Conservation (phyloP, 768 basidiomycete genomes). For the Naganishia onofrii region DNA sequence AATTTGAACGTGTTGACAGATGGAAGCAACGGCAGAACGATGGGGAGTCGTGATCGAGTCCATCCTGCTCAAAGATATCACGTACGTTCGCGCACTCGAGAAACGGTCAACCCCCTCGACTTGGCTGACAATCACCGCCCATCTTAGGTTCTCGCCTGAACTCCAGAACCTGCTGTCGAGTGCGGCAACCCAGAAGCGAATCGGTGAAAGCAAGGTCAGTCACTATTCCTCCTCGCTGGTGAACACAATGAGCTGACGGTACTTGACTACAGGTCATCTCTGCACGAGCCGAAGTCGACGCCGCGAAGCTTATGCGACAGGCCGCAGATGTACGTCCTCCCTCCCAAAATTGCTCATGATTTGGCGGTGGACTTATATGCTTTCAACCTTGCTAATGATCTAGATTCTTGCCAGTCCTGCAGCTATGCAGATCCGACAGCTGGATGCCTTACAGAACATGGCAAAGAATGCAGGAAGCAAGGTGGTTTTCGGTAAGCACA, state of each 20-base stretch:
- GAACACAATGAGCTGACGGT: conserved; percentile 24
- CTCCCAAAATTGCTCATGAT: not conserved
- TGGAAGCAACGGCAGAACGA: conserved; percentile 57
- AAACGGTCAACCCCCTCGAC: too few relatives aligned
- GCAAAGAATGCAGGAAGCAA: conserved; percentile 83
- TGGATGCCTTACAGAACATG: conserved; percentile 95
- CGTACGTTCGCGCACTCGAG: not conserved
- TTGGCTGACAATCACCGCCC: conserved; percentile 53
- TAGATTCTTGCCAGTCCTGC: conserved; percentile 70
- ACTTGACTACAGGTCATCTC: conserved; percentile 64
- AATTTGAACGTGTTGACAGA: too few relatives aligned
- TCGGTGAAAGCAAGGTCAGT: conserved; percentile 77
- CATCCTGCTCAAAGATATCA: conserved; percentile 62
- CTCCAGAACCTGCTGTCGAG: conserved; percentile 86
- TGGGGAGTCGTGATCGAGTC: conserved; percentile 98
- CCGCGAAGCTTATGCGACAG: conserved; percentile 91
- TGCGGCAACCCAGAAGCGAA: conserved; percentile 93
- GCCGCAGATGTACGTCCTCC: conserved; percentile 79
- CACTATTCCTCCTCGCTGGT: conserved; percentile 23
- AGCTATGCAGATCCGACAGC: conserved; percentile 96
- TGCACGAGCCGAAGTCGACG: conserved; percentile 90
- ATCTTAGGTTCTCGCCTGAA: conserved; percentile 67
- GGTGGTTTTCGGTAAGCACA: conserved; percentile 72
- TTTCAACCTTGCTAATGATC: not conserved
- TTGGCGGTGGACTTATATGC: not conserved